Base-by-base conservation (phyloP, 345 rosid species). In the Bruguiera gymnorhiza region DNA sequence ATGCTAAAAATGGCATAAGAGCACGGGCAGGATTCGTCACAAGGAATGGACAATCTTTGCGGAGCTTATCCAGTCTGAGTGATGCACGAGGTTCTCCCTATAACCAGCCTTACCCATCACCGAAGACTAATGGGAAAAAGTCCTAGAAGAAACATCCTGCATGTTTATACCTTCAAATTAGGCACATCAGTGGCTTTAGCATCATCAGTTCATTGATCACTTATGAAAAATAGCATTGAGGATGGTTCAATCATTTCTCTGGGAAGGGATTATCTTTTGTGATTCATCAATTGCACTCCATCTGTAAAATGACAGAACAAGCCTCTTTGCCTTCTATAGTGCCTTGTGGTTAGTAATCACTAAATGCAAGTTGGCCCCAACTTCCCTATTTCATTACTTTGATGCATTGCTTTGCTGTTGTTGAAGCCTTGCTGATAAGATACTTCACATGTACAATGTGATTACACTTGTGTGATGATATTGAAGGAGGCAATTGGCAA, bases 11-110 rank as follows among this genome's bases (percentile, higher is more conserved):
- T 26, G 83, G 92, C 56, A 36, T 70, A 55, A 86, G 88, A 71
- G 79, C 82, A 60, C 92, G 83, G 30, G 92, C 76, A 43, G 97
- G 89, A 74, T 88, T 86, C 66, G 64, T 86, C 16, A 75, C 84
- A 24, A 86, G 94, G 83, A 91, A 91, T 34, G 97, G 97, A 59
- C 89, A 86, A n/a, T 73, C 89, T 50, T 19, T 82, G 67, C 86
- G 92, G 81, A 87, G 88, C 78, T 81, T 91, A 60, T 90, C 93
- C 24, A 84, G 78, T 60, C 62, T 84, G 30, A 86, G 86, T 62
- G 78, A 71, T 63, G 67, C 57, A 0, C 80, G 76, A 20, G 72
- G 81, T 32, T 86, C 97, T 8, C 97, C 97, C 23, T 84, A 81
- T 76, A 80, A 80, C 36, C 77, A 82, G 76, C 81, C 76, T 15